phyloP scores from a whole-genome alignment of 148 eudicot genomes.

The Silene conica region DNA sequence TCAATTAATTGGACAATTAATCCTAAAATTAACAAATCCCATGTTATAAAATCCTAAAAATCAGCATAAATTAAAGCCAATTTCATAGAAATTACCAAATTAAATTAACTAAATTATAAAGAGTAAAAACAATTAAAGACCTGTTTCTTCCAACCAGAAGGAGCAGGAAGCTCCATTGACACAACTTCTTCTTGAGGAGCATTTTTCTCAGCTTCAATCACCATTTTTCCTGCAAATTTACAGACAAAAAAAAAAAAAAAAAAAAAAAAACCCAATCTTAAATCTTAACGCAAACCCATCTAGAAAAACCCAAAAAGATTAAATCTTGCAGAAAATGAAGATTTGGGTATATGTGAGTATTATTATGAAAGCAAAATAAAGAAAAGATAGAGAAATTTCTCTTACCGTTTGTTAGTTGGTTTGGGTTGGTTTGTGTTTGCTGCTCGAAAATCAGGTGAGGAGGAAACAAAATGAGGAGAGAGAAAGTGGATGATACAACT shows the following conservation, averaged over 20 bases:
- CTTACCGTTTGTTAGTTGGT: conserved; percentile 21
- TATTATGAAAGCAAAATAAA: neutral
- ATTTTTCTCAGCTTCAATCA: conserved; percentile 37
- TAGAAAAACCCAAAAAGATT: conserved; percentile 10
- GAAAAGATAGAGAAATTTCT: neutral
- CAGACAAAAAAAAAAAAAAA: neutral
- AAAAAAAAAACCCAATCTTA: conserved; percentile 7
- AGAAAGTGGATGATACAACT: conserved; percentile 9
- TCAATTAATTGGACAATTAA: conserved; percentile 10
- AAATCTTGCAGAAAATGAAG: conserved; percentile 1
- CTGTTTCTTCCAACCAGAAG: conserved; percentile 75
- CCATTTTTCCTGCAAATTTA: conserved; percentile 43
- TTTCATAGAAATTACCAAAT: neutral
- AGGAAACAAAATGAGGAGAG: conserved; percentile 11
- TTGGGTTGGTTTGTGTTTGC: neutral
- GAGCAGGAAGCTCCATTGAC: conserved; percentile 72
- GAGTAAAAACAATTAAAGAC: conserved; percentile 20
- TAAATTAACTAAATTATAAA: neutral
- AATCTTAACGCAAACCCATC: neutral
- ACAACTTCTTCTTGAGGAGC: conserved; percentile 39
- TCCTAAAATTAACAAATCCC: conserved; percentile 17
- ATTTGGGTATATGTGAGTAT: neutral
- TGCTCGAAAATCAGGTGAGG: conserved; percentile 13
- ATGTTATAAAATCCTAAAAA: conserved; percentile 8
- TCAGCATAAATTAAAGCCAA: neutral